Evolutionary conservation across 192 early-diverging fungal species (phyloP).

Genomic region (Coemansia umbellata): DNA sequence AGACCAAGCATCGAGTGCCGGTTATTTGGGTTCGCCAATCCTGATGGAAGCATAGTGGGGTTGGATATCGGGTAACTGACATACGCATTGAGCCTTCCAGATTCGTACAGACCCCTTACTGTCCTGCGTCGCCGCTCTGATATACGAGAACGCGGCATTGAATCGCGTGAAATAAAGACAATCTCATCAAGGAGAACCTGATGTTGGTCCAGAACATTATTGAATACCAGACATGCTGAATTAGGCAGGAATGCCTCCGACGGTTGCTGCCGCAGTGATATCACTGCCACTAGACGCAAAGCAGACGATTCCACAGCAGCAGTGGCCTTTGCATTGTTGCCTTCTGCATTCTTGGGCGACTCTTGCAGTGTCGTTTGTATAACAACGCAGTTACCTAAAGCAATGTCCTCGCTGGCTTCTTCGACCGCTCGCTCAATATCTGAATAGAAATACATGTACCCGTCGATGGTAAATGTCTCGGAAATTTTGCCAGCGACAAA

Average conservation of each 20-base stretch:
- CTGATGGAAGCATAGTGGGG: constrained; percentile 19
- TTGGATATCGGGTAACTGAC: constrained; percentile 29
- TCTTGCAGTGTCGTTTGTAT: constrained; percentile 32
- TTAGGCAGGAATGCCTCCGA: constrained; percentile 46
- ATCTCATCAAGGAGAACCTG: constrained; percentile 68
- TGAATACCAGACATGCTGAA: constrained; percentile 58
- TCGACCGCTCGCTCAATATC: constrained; percentile 76
- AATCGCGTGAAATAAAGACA: constrained; percentile 55
- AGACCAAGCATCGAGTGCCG: constrained; percentile 25
- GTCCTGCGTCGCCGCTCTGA: constrained; percentile 53
- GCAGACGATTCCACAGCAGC: constrained; percentile 1
- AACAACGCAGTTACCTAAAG: constrained; percentile 27
- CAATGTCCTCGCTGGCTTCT: constrained; percentile 52
- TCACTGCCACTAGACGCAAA: constrained; percentile 36
- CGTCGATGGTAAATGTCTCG: constrained; percentile 69
- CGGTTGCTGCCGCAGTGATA: constrained; percentile 27
- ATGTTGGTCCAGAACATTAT: constrained; percentile 67
- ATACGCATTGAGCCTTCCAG: constrained; percentile 35
- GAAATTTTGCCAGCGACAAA: constrained; percentile 72
- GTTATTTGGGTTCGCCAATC: constrained; percentile 22
- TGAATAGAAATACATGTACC: constrained; percentile 66
- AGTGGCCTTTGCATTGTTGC: neutral
- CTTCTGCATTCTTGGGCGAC: constrained; percentile 9
- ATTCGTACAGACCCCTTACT: constrained; percentile 39
- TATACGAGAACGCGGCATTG: constrained; percentile 59